Conservation (phyloP, 139 green algal genomes). For the Chlorella sp. region DNA sequence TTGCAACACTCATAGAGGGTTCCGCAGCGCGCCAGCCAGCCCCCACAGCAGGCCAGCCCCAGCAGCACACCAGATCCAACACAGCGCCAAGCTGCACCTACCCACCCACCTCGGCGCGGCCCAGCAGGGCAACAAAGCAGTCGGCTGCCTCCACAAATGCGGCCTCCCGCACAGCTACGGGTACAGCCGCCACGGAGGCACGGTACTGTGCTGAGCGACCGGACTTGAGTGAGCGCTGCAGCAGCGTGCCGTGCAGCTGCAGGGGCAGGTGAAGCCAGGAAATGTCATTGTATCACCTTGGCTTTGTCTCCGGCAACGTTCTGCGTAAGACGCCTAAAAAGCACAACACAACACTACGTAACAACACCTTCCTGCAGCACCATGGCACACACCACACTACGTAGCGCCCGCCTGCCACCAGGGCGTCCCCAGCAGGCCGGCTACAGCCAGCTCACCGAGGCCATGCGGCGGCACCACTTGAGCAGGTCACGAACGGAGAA, state of each 20-base stretch:
- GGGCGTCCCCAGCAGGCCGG: no score
- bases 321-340: no score
- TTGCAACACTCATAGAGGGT: no score
- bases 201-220: not conserved
- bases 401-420: no score
- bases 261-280: not conserved
- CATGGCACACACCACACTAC: no score
- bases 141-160: constrained; percentile 68
- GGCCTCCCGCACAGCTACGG: constrained; percentile 58
- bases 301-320: no score
- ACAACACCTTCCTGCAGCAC: no score
- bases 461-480: constrained; percentile 88
- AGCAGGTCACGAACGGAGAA: constrained; percentile 84
- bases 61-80: no score
- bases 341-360: no score
- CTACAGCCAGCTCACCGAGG: not conserved
- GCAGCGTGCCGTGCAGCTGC: constrained; percentile 31
- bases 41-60: no score
- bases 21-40: no score
- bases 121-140: constrained; percentile 63
- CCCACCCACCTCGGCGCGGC: constrained; percentile 34
- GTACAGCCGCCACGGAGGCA: constrained; percentile 12
- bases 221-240: constrained; percentile 30
- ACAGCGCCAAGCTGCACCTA: not conserved
- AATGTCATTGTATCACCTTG: no score